Percentiles rank a stretch among this genome's conserved stretches.
These are phyloP conservation scores for Cutaneotrichosporon sp. DNA, from an alignment of 1,284 basidiomycete genomes.

Conservation along the genomic window DNA sequence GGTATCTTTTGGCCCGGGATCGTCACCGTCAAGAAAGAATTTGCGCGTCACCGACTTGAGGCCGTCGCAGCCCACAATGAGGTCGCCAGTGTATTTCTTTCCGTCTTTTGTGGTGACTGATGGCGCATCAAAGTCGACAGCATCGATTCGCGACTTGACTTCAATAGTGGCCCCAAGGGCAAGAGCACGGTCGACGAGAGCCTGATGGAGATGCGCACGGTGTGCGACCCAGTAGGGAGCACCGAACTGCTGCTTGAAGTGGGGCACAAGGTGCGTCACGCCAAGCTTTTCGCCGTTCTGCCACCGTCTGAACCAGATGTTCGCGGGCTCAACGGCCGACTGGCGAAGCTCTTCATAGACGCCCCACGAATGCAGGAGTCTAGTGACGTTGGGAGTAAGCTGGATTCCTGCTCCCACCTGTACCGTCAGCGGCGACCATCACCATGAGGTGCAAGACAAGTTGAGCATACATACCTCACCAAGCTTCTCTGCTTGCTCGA, in stretches of 20 bases:
- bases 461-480: conserved; percentile 44
- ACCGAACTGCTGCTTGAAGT: conserved; percentile 51
- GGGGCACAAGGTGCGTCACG: conserved; percentile 48
- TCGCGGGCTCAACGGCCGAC: conserved; percentile 51
- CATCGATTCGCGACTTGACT: conserved; percentile 51
- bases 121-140: conserved; percentile 49
- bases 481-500: conserved; percentile 55
- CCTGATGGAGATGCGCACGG: conserved; percentile 58
- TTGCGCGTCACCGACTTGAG: conserved; percentile 44
- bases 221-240: conserved; percentile 58
- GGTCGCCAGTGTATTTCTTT: conserved; percentile 48
- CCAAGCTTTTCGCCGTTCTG: conserved; percentile 52
- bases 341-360: conserved; percentile 50
- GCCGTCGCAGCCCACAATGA: conserved; percentile 58
- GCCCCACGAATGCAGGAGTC: conserved; percentile 57
- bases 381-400: conserved; percentile 53
- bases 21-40: conserved; percentile 7
- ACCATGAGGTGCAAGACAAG: no score
- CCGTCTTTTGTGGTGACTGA: conserved; percentile 43
- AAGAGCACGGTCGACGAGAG: conserved; percentile 54
- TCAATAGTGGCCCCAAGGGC: conserved; percentile 53
- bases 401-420: conserved; percentile 55
- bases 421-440: not conserved
- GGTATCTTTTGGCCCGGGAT: conserved; percentile 8
- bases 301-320: conserved; percentile 54